phyloP scores from a whole-genome alignment of 768 basidiomycete species.

The Tylopilus plumbeoviolaceoides region DNA sequence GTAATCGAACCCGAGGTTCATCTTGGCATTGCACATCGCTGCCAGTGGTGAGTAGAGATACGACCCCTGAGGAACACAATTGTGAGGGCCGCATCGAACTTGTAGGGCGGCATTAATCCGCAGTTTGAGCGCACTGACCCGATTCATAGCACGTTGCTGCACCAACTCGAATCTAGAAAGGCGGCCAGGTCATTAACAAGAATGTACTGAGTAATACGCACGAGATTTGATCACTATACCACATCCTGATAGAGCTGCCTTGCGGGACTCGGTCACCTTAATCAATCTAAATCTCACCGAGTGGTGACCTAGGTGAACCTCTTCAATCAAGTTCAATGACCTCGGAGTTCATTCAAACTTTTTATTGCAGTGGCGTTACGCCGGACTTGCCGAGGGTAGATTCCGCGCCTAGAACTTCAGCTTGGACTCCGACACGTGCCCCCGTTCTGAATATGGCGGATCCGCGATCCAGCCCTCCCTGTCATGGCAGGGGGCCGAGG shows the following conservation, averaged over 20 bases:
- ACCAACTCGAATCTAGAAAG: neutral
- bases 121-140: neutral
- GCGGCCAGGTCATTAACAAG: neutral
- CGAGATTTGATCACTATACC: neutral
- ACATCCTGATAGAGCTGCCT: neutral
- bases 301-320: neutral
- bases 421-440: neutral
- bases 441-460: neutral
- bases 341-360: too few species aligned
- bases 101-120: neutral
- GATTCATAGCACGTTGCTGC: neutral
- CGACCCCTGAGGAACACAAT: neutral
- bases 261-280: neutral
- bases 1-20: neutral
- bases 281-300: too few species aligned
- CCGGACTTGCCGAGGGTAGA: too few species aligned
- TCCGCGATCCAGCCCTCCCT: slow-evolving; percentile 14
- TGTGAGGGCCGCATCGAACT: neutral
- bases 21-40: neutral
- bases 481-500: slow-evolving; percentile 8
- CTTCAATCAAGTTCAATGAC: neutral
- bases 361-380: neutral
- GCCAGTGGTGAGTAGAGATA: neutral
- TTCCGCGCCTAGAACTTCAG: neutral
- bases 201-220: neutral